Evolutionary conservation across 148 eudicot species (phyloP).

Genomic region (Drosera capensis): DNA sequence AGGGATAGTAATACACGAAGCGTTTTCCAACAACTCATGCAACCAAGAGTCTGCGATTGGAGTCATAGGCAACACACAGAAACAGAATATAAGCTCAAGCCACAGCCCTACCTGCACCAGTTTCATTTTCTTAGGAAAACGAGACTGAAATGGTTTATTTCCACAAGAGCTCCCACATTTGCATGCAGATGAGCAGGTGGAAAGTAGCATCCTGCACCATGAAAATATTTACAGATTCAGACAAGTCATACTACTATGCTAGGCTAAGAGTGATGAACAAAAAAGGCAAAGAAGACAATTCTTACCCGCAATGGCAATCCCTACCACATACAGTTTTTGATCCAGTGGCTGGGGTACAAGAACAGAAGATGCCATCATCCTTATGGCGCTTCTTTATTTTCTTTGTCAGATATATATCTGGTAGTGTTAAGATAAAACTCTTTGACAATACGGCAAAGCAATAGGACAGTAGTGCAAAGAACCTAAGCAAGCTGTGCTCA

Average conservation of each 20-base stretch:
- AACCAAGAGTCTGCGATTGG: neutral
- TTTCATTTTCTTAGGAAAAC: slow-evolving; percentile 77
- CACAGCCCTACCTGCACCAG: slow-evolving; percentile 46
- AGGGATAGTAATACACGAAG: neutral
- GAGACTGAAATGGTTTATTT: slow-evolving; percentile 86
- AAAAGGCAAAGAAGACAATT: neutral
- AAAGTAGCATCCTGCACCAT: slow-evolving; percentile 63
- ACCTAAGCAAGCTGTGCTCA: too few species aligned
- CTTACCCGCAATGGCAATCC: slow-evolving; percentile 98
- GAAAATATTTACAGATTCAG: slow-evolving; percentile 5
- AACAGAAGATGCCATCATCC: slow-evolving; percentile 97
- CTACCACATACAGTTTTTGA: slow-evolving; percentile 57
- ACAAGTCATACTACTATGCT: too few species aligned
- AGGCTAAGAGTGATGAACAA: too few species aligned
- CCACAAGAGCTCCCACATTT: slow-evolving; percentile 75
- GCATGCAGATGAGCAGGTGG: slow-evolving; percentile 89
- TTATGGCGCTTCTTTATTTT: slow-evolving; percentile 65
- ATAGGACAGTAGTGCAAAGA: too few species aligned
- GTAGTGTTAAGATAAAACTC: slow-evolving; percentile 33
- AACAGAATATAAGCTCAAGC: neutral
- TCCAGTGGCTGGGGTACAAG: slow-evolving; percentile 60
- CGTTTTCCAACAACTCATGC: neutral
- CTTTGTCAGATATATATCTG: slow-evolving; percentile 83
- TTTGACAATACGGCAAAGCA: too few species aligned
- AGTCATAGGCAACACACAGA: neutral